Evolutionary conservation across 768 basidiomycete genomes (phyloP), one percentile per base, ranked within the genome.

Genomic region (Suillus americanus): DNA sequence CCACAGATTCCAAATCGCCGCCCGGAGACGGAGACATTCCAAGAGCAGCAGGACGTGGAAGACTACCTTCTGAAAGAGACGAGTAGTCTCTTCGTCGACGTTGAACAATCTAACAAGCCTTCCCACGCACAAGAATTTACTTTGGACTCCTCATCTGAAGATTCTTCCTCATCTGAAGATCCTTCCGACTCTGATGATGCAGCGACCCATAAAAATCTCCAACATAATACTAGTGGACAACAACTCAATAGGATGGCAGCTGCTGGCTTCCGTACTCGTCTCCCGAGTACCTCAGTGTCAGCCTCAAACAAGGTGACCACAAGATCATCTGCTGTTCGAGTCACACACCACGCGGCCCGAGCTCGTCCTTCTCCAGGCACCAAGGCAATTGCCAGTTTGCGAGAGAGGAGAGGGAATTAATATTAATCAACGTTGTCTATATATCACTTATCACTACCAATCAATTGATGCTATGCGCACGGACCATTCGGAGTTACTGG

Each of bases 101-200:
- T 41, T 5, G 48, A 8, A n/a, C 9, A 18, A 41, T 41, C 57
- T 20, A 18, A 41, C 18, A 18, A 41, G 38, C 10, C 38, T 28
- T 28, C 56, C 28, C 10, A 10, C 28, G 57, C 10, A 28, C 57
- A 59, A 41, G 57, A 59, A 59, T 59, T 59, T 13, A 28, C 57
- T 13, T 40, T 20, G 20, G 12, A 59, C 25, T 59, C 57, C 12
- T 59, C 57, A 30, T 59, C 57, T 35, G 51, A n/a, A 35, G 60
- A 64, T 9, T 67, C 72, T 20, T 67, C 66, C 3, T 59, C 57
- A 30, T 59, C 57, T 35, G 51, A n/a, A 35, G 60, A 64, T 9
- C 68, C 72, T 20, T 67, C 66, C 3, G 74, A 77, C 38, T 74
- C 72, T 18, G 75, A 77, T 51, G 74, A 75, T 35, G 69, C 62